Conservation (phyloP, 2,329 filamentous ascomycete genomes). For the Xylaria sp. region DNA sequence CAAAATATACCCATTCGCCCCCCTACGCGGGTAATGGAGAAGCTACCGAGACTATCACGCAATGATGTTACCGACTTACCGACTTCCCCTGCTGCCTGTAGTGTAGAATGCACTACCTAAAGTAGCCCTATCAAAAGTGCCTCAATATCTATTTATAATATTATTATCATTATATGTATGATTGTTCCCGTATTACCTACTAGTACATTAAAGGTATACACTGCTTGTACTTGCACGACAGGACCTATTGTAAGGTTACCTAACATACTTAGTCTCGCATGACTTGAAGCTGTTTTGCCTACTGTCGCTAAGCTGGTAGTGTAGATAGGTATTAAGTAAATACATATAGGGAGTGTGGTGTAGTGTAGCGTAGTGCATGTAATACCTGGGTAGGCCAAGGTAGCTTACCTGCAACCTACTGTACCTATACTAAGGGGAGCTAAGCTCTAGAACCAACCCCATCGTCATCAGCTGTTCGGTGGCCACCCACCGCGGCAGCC, state of each 20-base stretch:
- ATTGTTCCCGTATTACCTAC: constrained; percentile 7
- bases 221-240: neutral
- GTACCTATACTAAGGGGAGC: neutral
- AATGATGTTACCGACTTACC: neutral
- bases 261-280: neutral
- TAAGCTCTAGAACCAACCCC: constrained; percentile 9
- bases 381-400: no score
- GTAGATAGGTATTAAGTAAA: neutral
- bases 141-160: neutral
- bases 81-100: neutral
- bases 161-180: neutral
- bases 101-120: neutral
- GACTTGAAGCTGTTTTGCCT: no score
- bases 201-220: neutral
- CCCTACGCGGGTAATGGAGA: neutral
- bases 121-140: neutral
- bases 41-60: neutral
- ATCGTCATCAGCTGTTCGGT: constrained; percentile 4
- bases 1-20: neutral
- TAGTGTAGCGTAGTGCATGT: no score
- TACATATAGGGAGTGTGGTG: neutral
- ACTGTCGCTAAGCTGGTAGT: no score
- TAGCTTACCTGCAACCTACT: neutral
- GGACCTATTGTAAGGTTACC: neutral
- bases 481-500: constrained; percentile 11